These are phyloP conservation scores for Colletotrichum magnum DNA, from an alignment of 2,329 filamentous ascomycete genomes.

Conservation along the genomic window DNA sequence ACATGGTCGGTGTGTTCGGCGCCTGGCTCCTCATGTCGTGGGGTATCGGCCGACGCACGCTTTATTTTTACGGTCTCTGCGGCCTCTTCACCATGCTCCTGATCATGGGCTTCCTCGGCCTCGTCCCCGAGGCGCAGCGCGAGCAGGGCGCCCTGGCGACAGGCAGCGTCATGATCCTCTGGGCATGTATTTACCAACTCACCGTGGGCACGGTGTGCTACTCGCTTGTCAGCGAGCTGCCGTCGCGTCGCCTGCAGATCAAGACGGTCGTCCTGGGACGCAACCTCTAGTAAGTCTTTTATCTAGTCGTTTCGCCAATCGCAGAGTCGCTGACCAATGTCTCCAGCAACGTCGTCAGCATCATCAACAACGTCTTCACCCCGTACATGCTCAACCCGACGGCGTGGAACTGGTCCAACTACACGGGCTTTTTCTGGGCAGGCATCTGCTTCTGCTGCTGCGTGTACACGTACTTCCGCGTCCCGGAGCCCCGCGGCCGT, in stretches of 20 bases:
- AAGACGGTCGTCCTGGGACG: constrained; percentile 92
- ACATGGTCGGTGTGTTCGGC: constrained; percentile 85
- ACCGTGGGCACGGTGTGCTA: constrained; percentile 93
- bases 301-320: constrained; percentile 29
- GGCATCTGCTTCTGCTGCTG: constrained; percentile 86
- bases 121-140: constrained; percentile 74
- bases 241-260: constrained; percentile 86
- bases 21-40: constrained; percentile 85
- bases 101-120: constrained; percentile 85
- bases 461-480: constrained; percentile 84
- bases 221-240: constrained; percentile 88
- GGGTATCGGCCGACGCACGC: constrained; percentile 80
- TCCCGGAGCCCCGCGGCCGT: constrained; percentile 84
- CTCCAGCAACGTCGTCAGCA: constrained; percentile 80
- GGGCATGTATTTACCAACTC: constrained; percentile 87
- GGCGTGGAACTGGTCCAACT: constrained; percentile 91
- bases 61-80: constrained; percentile 83
- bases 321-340: constrained; percentile 9
- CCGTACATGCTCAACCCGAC: constrained; percentile 94
- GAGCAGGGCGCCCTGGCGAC: constrained; percentile 79
- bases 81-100: constrained; percentile 83
- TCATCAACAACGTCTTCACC: constrained; percentile 85
- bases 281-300: constrained; percentile 74
- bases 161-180: constrained; percentile 87
- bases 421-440: constrained; percentile 89